These are phyloP conservation scores for Russula abietina DNA, from an alignment of 768 basidiomycete species.

Conservation along the genomic window DNA sequence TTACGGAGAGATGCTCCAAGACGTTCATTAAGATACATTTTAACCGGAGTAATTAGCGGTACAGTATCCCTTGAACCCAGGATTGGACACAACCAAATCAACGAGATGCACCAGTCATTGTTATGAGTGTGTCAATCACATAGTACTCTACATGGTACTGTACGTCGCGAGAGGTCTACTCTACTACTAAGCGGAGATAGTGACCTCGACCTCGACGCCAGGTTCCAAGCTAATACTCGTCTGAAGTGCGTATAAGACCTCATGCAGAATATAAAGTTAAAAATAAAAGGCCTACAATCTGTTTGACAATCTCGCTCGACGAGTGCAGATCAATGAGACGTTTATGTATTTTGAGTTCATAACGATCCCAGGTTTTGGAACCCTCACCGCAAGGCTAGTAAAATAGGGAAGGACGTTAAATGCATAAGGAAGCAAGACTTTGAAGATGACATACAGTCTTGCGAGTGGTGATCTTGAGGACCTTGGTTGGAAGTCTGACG, in stretches of 20 bases:
- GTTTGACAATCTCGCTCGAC: constrained; percentile 98
- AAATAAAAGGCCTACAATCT: constrained; percentile 66
- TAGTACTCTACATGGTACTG: constrained; percentile 9
- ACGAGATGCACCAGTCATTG: background rate
- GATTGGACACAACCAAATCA: background rate
- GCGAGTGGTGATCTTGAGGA: constrained; percentile 97
- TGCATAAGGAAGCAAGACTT: background rate
- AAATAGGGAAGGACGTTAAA: background rate
- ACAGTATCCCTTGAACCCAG: background rate
- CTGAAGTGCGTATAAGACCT: constrained; percentile 37
- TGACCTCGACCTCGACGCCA: constrained; percentile 98
- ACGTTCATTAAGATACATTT: no score
- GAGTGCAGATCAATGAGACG: constrained; percentile 98
- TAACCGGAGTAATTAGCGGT: no score
- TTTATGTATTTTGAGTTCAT: constrained; percentile 99
- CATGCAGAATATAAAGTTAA: background rate
- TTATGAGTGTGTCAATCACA: constrained; percentile 1
- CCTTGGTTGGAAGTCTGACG: constrained; percentile 97
- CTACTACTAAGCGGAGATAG: constrained; percentile 66
- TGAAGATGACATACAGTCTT: constrained; percentile 69
- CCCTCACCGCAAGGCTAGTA: constrained; percentile 97
- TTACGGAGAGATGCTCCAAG: no score
- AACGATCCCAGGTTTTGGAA: constrained; percentile 99
- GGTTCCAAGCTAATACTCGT: constrained; percentile 98
- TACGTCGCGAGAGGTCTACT: background rate